Percentiles rank a stretch among this genome's conserved stretches.
phyloP scores from a whole-genome alignment of 2,329 filamentous ascomycete genomes.

The Lecanicillium sp. region DNA sequence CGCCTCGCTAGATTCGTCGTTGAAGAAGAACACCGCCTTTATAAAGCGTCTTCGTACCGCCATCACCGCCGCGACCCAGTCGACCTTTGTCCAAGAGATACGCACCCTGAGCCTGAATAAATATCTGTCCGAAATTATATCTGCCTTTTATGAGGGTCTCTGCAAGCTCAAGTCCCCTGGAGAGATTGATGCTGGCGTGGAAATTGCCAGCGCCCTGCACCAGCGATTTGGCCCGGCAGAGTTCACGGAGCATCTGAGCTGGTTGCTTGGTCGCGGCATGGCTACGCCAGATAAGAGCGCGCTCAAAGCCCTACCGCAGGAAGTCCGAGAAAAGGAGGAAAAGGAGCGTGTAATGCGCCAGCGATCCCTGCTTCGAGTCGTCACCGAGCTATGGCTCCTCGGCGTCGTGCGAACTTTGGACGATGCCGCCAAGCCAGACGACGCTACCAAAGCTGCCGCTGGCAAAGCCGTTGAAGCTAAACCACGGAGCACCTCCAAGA shows the following conservation, averaged over 20 bases:
- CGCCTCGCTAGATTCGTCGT: constrained; percentile 79
- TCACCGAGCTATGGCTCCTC: constrained; percentile 94
- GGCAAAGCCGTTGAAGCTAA: constrained; percentile 57
- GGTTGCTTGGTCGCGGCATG: constrained; percentile 85
- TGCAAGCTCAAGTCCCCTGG: constrained; percentile 84
- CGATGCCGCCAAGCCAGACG: constrained; percentile 54
- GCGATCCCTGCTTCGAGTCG: constrained; percentile 76
- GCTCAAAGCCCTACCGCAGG: constrained; percentile 69
- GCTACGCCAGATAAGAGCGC: constrained; percentile 80
- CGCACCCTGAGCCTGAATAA: constrained; percentile 87
- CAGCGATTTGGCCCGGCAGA: constrained; percentile 87
- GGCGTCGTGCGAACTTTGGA: constrained; percentile 77
- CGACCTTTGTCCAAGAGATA: constrained; percentile 84
- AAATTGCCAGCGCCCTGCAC: constrained; percentile 90
- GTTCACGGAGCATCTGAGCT: constrained; percentile 86
- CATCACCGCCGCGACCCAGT: constrained; percentile 69
- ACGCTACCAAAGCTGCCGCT: constrained; percentile 52
- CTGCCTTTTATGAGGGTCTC: constrained; percentile 89
- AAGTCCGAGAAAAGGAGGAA: constrained; percentile 89
- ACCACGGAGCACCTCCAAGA: constrained; percentile 47
- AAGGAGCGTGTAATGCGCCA: constrained; percentile 87
- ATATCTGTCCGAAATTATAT: constrained; percentile 94
- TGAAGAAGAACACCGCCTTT: constrained; percentile 98
- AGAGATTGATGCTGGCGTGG: constrained; percentile 87
- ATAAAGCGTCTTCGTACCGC: constrained; percentile 93